Percentiles rank a stretch among this genome's conserved stretches.
These are phyloP conservation scores for Linum trigynum DNA, from an alignment of 345 rosid genomes.

Conservation along the genomic window DNA sequence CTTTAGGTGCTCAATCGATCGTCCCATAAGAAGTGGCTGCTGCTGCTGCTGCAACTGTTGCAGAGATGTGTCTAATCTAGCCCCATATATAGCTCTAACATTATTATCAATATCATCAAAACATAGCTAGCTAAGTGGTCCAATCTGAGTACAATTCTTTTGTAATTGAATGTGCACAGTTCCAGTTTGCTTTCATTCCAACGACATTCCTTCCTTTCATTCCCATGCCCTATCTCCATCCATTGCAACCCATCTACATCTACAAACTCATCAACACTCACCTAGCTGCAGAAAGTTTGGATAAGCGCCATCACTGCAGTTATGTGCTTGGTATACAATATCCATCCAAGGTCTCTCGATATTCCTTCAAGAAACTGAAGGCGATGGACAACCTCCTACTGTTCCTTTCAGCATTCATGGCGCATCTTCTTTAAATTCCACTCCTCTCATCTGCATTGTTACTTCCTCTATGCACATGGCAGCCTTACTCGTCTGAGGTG, in stretches of 20 bases:
- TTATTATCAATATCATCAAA: no score
- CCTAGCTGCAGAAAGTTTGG: no score
- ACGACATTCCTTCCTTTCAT: slow-evolving; percentile 16
- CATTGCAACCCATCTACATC: no score
- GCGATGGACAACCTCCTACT: not conserved
- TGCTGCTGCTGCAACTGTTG: not conserved
- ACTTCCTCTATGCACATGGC: not conserved
- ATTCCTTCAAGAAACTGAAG: not conserved
- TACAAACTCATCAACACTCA: no score
- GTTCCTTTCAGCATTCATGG: no score
- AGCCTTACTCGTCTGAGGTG: not conserved
- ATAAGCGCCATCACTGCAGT: not conserved
- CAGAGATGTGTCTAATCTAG: not conserved
- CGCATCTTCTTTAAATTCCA: not conserved
- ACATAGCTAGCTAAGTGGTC: slow-evolving; percentile 15
- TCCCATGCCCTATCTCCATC: no score
- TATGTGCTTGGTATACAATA: not conserved
- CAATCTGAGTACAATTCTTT: not conserved
- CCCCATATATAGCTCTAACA: not conserved
- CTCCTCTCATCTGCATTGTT: not conserved
- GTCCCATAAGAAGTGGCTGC: no score
- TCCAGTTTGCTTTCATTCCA: slow-evolving; percentile 8
- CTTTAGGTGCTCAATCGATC: no score
- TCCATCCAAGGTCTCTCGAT: not conserved
- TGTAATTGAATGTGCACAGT: slow-evolving; percentile 6